Base-by-base conservation (phyloP, 73 alveolate species). In the Paramecium primaurelia region DNA sequence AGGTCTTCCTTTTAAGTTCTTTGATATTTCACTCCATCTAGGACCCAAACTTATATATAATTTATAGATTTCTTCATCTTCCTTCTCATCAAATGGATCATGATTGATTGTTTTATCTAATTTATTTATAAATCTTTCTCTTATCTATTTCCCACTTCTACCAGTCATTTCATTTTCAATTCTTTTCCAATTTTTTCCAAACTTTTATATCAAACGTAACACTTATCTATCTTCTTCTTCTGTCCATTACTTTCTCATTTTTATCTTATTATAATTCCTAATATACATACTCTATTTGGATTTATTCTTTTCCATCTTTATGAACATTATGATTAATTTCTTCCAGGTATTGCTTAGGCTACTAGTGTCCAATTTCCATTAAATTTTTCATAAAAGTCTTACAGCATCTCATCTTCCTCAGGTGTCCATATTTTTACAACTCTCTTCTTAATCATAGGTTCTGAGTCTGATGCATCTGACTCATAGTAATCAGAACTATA, bases 71-170 rank as follows among this genome's bases (percentile, higher is more conserved):
- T 71, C 30, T 32, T 89, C 69, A 89, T 89, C 94, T 94, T 98
- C 99, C 86, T 95, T 97, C 69, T 94, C 97, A 58, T 97, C 92
- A 93, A 96, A 97, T 60, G 97, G 97, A 36, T 95, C 96, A 73
- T 97, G 98, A 59, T 95, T 95, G 12, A 98, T 97, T 4, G 95
- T 92, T 54, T 99, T 99, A 87, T 97, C 99, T 38, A 98, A 88
- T 86, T 98, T 99, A 87, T 98, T 98, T 86, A 97, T 99, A 97
- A 98, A 98, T 73, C 99, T 96, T 92, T 98, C 99, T 73, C 99
- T 83, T 88, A 99, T 97, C 92, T 97, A 95, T 86, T 98, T 98
- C 28, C 99, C 99, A 73, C 97, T 96, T 71, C 88, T 89, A 44
- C 94, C 94, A 59, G 49, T 64, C 80, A 89, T 89, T 59, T 89